Evolutionary conservation across 1,284 basidiomycete species (phyloP), one percentile per base, ranked within the genome.

Genomic region (Tylopilus sp.): DNA sequence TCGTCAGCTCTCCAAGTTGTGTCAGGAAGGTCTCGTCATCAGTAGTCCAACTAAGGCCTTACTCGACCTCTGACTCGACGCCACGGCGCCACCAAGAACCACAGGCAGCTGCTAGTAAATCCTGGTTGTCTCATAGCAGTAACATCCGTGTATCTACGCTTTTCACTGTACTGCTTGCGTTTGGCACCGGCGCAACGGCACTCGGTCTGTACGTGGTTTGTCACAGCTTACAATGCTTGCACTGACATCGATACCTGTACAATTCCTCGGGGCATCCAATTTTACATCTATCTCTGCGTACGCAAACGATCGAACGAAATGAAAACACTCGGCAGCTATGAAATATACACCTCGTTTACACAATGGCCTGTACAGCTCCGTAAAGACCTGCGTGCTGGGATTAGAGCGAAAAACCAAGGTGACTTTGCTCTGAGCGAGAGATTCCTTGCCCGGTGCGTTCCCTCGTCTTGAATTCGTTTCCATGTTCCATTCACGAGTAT

Each of bases 321-420:
- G 19, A 44, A 44, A 47, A 49, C 18, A 24, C 47, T 15, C n/a
- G n/a, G 57, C 55, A 92, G 91, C 54, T 91, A 90, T 71, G 83
- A 89, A 36, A 81, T 91, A 53, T 93, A 92, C 73, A 78, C 76
- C 12, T 83, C 83, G 13, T 82, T 92, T 74, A 88, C 88, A 1
- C 82, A 73, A 12, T 89, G 74, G 90, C 92, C 92, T 1, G 74
- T 78, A 13, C 86, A 89, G 69, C 77, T 94, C 6, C 85, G 90
- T 15, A 77, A 79, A 33, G 91, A 93, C 75, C 79, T 94, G 39
- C 86, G 90, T 15, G 84, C 83, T 8, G 93, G 89, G 1, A 81
- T 94, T 54, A 85, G 84, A 65, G 90, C 91, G 1, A 91, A 88
- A 71, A 77, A 88, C 62, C 83, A 87, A 63, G 87, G 85, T 4